A percentile compares a stretch with the other conserved stretches of the same genome.
These are phyloP conservation scores for Mangifera indica DNA, from an alignment of 345 rosid genomes.

Conservation along the genomic window DNA sequence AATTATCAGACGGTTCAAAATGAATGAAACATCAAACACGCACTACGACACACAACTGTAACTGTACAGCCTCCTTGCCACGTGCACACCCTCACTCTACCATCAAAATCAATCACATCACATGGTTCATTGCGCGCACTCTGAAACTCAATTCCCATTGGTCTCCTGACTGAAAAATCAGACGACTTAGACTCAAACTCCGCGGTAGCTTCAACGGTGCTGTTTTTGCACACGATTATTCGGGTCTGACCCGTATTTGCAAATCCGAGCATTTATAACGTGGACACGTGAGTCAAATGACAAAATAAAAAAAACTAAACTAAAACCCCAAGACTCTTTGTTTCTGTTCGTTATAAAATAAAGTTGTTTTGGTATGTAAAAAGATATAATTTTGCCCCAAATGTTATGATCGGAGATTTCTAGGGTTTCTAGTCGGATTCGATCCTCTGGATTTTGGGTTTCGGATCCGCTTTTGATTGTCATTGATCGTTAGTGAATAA, in stretches of 20 bases:
- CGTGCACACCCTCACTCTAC: too few species aligned
- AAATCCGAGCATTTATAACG: neutral
- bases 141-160: too few species aligned
- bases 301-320: neutral
- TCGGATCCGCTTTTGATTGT: neutral
- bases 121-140: too few species aligned
- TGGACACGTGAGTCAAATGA: slow-evolving; percentile 11
- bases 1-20: too few species aligned
- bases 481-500: neutral
- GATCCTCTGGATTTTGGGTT: slow-evolving; percentile 13
- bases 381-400: slow-evolving; percentile 22
- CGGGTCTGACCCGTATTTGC: slow-evolving; percentile 12
- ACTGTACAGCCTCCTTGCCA: too few species aligned
- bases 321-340: slow-evolving; percentile 10
- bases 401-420: slow-evolving; percentile 25
- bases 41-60: too few species aligned
- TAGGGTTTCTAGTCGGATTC: slow-evolving; percentile 42
- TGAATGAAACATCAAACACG: too few species aligned
- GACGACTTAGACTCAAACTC: too few species aligned
- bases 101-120: too few species aligned
- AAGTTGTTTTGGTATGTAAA: neutral
- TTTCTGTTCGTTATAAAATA: neutral
- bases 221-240: too few species aligned
- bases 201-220: too few species aligned
- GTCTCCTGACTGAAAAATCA: too few species aligned